A percentile compares a stretch with the other conserved stretches of the same genome.
phyloP scores from a whole-genome alignment of 208 protist genomes.

The Acanthamoeba royreba region DNA sequence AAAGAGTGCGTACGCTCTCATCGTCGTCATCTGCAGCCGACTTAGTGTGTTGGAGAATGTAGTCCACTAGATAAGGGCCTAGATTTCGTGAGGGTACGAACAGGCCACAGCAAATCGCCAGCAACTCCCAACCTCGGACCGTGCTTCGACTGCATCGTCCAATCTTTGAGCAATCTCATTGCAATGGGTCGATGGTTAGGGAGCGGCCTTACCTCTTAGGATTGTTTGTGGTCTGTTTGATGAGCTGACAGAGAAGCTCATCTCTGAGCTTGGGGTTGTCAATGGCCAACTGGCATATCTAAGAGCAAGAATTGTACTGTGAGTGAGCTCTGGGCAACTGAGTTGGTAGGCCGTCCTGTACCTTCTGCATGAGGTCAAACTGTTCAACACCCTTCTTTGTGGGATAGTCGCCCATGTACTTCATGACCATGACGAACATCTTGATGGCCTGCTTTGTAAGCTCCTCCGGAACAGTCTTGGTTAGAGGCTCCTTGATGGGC shows the following conservation, averaged over 20 bases:
- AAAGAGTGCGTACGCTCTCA: neutral
- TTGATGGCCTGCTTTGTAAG: neutral
- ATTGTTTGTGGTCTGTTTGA: neutral
- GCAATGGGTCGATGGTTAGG: neutral
- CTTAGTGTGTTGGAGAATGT: neutral
- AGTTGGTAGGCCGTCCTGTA: neutral
- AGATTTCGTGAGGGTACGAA: neutral
- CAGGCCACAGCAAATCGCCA: neutral
- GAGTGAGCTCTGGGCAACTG: neutral
- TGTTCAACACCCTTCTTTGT: neutral
- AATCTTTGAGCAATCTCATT: neutral
- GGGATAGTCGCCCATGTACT: slow-evolving; percentile 46
- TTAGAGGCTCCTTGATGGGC: neutral
- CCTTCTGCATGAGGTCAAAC: neutral
- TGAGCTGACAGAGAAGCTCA: neutral
- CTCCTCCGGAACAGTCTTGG: neutral
- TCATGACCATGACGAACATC: slow-evolving; percentile 28
- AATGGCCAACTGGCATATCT: neutral
- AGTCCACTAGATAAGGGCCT: neutral
- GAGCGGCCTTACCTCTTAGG: neutral
- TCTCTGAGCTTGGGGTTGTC: neutral
- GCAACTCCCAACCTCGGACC: neutral
- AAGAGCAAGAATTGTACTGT: neutral
- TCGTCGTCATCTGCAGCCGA: neutral
- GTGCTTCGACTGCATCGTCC: neutral